Evolutionary conservation across 768 basidiomycete species (phyloP), one percentile per base, ranked within the genome.

Genomic region (Neoboletus magnificus): DNA sequence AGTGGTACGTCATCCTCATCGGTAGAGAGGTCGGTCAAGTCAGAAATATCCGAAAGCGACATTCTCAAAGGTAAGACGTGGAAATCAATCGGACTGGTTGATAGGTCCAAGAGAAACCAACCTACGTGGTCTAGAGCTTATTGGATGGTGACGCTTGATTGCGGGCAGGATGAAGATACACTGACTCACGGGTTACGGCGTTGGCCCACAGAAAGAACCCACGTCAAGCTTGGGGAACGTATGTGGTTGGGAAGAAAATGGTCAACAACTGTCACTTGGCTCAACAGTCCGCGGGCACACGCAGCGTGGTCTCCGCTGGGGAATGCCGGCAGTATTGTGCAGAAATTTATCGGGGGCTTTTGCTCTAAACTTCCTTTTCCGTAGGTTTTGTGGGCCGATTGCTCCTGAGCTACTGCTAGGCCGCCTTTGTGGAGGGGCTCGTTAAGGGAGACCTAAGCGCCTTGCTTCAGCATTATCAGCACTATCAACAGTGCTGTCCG

Each of bases 1-100:
- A 68, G 66, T 4, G 67, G 69, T 23, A 63, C 55, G 42, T 74
- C 71, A 1, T 73, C 74, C 11, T 79, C 78, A 20, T 73, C 71
- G 8, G 69, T 71, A 5, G 76, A 76, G 35, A 81, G 61, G 42
- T 81, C 79, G 20, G 80, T 80, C 41, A 82, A 66, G 50, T 79
- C 78, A 4, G 81, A 81, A 39, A 68, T 49, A 50, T 78, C 76
- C n/a, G 73, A 75, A 30, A 73, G 60, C 30, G 73, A 71, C 71
- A 74, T 74, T 47, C 46, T 57, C 36, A 18, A 25, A 52, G 13
- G 30, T 29, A 30, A 16, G 40, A 33, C 30, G 13, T 12, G 0
- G 16, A 39, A 39, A 50, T 57, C 45, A 47, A 45, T 50, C 7
- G 29, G 44, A 22, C 37, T 22, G 32, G 25, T 39, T 12, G 58